Evolutionary conservation across 2,329 filamentous ascomycete genomes (phyloP), one percentile per base, ranked within the genome.

Genomic region (Pseudopithomyces maydicus): DNA sequence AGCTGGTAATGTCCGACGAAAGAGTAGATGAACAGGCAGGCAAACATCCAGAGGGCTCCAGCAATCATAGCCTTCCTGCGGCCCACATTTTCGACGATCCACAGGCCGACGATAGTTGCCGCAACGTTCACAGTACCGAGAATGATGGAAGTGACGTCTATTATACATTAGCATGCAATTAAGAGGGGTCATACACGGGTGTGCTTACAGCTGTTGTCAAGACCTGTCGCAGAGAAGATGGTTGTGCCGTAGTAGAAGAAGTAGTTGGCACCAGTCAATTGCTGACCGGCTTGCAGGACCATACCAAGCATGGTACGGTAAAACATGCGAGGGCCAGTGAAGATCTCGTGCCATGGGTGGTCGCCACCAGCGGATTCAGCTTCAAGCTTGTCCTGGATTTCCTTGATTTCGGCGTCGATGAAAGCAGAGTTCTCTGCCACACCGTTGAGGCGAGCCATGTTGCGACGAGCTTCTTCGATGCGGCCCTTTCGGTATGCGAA

Each of bases 181-280:
- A n/a, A 6, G 6, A 5, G 26, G 2, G 11, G 4, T 22, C 14
- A 1, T 2, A n/a, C 15, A 26, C 8, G 11, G 38, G 11, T 33
- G 5, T 22, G 26, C 48, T 32, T 51, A 51, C 48, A 81, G 44
- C 73, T 75, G 68, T 81, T 78, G 36, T 67, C 58, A 12, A 81
- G 69, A 29, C 77, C 77, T 2, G 74, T 77, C 1, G 74, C 71
- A 7, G 66, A 54, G 68, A 82, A 82, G 52, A 81, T 79, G 11
- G 77, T 77, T 11, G 78, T 80, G 2, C 79, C 79, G 61, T 80
- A 81, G 71, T 81, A 80, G 73, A 89, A 88, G 78, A 87, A 88
- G 76, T 86, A 88, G 75, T 88, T 88, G 60, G 84, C 85, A 47
- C 88, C 88, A 1, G 87, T 90, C 6, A 90, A 78, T 71, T 90